Evolutionary conservation across 2,329 filamentous ascomycete species (phyloP).

Genomic region (Talaromyces sp.): DNA sequence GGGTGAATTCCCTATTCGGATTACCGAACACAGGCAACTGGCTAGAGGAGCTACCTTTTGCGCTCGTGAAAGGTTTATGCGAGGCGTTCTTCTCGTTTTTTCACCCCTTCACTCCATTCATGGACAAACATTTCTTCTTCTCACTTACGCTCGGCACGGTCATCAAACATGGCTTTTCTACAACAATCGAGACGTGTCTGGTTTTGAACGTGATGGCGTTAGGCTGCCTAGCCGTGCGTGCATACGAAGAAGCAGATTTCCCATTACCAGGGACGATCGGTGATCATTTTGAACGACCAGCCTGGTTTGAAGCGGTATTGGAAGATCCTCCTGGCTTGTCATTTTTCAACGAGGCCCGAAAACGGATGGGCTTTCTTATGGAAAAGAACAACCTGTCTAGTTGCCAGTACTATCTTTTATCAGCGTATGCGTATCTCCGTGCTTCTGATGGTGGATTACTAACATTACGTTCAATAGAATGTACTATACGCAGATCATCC

Average conservation of each 20-base stretch:
- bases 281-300: conserved; percentile 34
- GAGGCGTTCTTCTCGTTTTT: conserved; percentile 55
- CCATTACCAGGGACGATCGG: conserved; percentile 38
- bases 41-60: conserved; percentile 48
- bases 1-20: conserved; percentile 34
- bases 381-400: conserved; percentile 50
- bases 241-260: conserved; percentile 50
- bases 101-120: conserved; percentile 51
- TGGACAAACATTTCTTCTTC: conserved; percentile 53
- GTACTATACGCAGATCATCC: conserved; percentile 52
- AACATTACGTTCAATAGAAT: conserved; percentile 26
- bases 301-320: conserved; percentile 37
- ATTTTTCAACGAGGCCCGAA: conserved; percentile 55
- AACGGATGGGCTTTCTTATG: conserved; percentile 52
- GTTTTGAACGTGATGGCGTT: conserved; percentile 51
- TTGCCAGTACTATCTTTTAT: conserved; percentile 53
- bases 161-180: conserved; percentile 50
- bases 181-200: conserved; percentile 52
- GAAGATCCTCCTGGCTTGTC: conserved; percentile 47
- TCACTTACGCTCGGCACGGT: conserved; percentile 49
- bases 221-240: conserved; percentile 49
- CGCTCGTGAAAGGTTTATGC: conserved; percentile 50
- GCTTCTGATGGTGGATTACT: background rate
- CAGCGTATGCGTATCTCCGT: conserved; percentile 34
- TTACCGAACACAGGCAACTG: conserved; percentile 38